phyloP scores from a whole-genome alignment of 257 asterid genomes.

The Solanum sejunctum region DNA sequence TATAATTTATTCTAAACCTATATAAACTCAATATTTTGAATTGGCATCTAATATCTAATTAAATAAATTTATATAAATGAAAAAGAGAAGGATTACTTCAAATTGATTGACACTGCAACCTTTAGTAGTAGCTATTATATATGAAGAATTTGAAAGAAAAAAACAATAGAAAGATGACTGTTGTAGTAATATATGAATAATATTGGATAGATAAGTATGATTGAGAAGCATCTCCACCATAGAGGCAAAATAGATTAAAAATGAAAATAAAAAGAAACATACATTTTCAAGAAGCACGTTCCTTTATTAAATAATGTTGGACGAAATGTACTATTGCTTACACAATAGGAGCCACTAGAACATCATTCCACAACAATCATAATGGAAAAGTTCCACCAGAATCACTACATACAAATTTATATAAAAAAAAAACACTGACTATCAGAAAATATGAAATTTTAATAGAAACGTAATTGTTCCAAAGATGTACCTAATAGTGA shows the following conservation, averaged over 20 bases:
- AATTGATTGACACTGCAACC: neutral
- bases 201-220: neutral
- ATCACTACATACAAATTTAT: neutral
- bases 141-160: neutral
- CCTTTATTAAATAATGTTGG: neutral
- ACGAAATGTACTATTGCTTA: neutral
- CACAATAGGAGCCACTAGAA: neutral
- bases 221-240: neutral
- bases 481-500: neutral
- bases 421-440: neutral
- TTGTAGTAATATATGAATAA: neutral
- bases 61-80: neutral
- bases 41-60: neutral
- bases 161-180: neutral
- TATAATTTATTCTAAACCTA: neutral
- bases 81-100: neutral
- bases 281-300: constrained; percentile 7
- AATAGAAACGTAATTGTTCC: neutral
- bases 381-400: neutral
- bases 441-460: neutral
- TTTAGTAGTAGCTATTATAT: neutral
- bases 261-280: constrained; percentile 1
- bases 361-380: neutral
- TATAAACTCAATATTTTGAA: neutral
- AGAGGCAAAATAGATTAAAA: constrained; percentile 4